Evolutionary conservation across 192 early-diverging fungal genomes (phyloP).

Genomic region (Hyaloraphidium curvatum): DNA sequence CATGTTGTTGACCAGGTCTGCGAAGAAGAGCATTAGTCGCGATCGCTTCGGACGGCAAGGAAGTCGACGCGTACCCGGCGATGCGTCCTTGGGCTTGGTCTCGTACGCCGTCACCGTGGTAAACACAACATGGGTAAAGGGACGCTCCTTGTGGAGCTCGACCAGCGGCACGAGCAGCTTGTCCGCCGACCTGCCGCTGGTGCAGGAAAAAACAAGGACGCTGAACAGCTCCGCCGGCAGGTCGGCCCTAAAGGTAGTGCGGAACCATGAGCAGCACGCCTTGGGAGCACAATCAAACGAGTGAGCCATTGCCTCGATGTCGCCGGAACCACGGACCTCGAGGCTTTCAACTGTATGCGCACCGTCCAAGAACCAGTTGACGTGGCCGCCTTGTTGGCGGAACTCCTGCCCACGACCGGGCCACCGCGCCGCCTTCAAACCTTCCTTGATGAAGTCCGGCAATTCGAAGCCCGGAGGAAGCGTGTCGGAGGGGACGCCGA

Average conservation of each 20-base stretch:
- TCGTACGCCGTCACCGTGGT: too few species aligned
- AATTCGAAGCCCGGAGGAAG: constrained; percentile 16
- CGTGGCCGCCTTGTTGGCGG: constrained; percentile 15
- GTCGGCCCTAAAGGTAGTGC: background rate
- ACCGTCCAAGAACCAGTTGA: constrained; percentile 76
- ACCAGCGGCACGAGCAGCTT: constrained; percentile 48
- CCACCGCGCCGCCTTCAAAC: constrained; percentile 50
- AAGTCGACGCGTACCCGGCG: too few species aligned
- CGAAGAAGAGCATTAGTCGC: too few species aligned
- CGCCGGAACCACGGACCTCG: constrained; percentile 14
- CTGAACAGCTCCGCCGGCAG: background rate
- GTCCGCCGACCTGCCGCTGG: constrained; percentile 44
- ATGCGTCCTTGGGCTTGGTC: too few species aligned
- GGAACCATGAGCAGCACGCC: background rate
- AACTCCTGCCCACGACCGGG: constrained; percentile 78
- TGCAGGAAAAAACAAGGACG: constrained; percentile 76
- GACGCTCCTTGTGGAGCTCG: constrained; percentile 3
- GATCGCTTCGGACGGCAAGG: too few species aligned
- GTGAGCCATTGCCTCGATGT: background rate
- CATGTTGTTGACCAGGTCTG: constrained; percentile 55
- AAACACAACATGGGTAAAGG: too few species aligned
- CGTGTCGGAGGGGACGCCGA: constrained; percentile 22
- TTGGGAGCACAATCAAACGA: background rate
- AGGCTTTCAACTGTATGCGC: constrained; percentile 88
- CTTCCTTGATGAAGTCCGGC: constrained; percentile 33